Percentiles rank a stretch among this genome's conserved stretches.
phyloP scores from a whole-genome alignment of 495 filamentous ascomycete species.

The Lentithecium fluviatile region DNA sequence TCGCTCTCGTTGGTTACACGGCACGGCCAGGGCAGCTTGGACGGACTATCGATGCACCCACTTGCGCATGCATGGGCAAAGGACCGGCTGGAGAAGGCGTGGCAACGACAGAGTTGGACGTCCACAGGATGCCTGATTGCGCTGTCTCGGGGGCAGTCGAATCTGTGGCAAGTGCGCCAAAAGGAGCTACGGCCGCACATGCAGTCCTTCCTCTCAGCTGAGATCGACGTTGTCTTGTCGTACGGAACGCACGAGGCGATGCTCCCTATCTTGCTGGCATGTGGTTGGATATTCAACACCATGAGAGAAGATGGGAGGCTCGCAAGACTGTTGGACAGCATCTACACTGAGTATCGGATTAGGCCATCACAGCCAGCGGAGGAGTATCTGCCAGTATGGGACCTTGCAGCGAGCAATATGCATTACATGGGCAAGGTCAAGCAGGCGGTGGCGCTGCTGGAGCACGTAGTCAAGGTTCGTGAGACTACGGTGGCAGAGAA shows the following conservation, averaged over 20 bases:
- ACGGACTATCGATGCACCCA: conserved; percentile 35
- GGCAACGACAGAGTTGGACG: conserved; percentile 17
- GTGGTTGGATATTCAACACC: conserved; percentile 23
- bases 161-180: conserved; percentile 27
- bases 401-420: too few relatives aligned
- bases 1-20: conserved; percentile 13
- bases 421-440: not conserved
- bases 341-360: too few relatives aligned
- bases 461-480: too few relatives aligned
- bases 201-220: conserved; percentile 31
- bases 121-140: not conserved
- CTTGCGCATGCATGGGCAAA: conserved; percentile 32
- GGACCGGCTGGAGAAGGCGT: conserved; percentile 11
- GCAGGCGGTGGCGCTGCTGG: not conserved
- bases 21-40: conserved; percentile 28
- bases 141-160: not conserved
- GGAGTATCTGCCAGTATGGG: too few relatives aligned
- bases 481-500: too few relatives aligned
- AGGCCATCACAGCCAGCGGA: too few relatives aligned
- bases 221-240: conserved; percentile 17
- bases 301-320: conserved; percentile 30
- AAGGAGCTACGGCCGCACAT: conserved; percentile 36
- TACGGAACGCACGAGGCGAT: conserved; percentile 7
- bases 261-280: conserved; percentile 30
- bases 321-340: too few relatives aligned